Evolutionary conservation across 176 grass and related monocot species (phyloP), one percentile per base, ranked within the genome.

Genomic region (Neostapfia colusana): DNA sequence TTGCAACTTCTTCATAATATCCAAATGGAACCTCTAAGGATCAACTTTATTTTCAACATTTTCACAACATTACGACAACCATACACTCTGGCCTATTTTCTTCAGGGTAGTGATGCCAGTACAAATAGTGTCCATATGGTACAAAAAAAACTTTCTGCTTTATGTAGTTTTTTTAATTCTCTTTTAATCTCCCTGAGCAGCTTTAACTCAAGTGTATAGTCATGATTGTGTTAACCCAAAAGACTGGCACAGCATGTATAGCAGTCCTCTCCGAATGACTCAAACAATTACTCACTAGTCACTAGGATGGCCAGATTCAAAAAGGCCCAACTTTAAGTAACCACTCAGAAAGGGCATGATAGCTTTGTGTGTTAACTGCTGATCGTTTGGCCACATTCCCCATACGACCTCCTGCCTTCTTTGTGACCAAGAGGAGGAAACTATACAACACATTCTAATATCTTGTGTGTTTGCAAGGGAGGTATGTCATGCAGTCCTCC

Each of bases 311-410:
- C 15, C 56, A 71, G 17, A 77, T 48, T 62, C 5, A 64, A 65
- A 70, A 40, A 50, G 25, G 64, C 7, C 4, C 4, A 46, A 66
- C 51, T 63, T 43, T 51, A 70, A 63, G 55, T 71, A 72, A 69
- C 13, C 45, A 11, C 44, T 14, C 24, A 64, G 28, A 64, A 71
- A 78, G 66, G 13, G 26, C 26, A 49, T 78, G 59, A 1, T 31
- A 78, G 45, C 24, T 35, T 43, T 65, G 44, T 55, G 59, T 28
- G 67, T 25, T 84, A 8, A 78, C 72, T 37, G 39, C 66, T 6
- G 31, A 31, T 31, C 31, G 31, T 31, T 31, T 31, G 31, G 31
- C 31, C 3, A 31, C 1, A 3, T 31, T 1, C 3, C 1, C 1
- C 31, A 31, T 31, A 31, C 3, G 31, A 31, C 31, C 31, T 31